Percentiles rank a stretch among this genome's conserved stretches.
These are phyloP conservation scores for Golubevia pallescens DNA, from an alignment of 1,284 basidiomycete genomes.

Conservation along the genomic window DNA sequence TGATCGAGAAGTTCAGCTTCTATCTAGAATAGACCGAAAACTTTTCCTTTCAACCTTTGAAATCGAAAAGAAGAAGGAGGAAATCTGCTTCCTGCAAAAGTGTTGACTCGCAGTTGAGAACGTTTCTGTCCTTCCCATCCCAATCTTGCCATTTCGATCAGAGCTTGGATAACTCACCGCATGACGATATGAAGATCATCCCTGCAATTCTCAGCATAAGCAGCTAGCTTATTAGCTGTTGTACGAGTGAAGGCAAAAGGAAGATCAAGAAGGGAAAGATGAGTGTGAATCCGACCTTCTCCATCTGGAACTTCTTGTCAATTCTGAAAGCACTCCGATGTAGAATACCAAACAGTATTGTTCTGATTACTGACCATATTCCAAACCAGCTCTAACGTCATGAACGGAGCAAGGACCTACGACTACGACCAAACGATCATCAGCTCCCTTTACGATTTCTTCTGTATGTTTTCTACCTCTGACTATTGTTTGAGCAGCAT, in stretches of 20 bases:
- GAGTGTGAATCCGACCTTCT: constrained; percentile 1
- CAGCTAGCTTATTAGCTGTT: constrained; percentile 72
- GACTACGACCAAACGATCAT: constrained; percentile 34
- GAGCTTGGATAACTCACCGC: constrained; percentile 59
- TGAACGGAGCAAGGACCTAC: constrained; percentile 62
- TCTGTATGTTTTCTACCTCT: constrained; percentile 8
- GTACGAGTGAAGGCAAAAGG: neutral
- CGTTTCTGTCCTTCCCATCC: constrained; percentile 75
- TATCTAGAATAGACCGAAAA: too few relatives aligned
- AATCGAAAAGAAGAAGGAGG: neutral
- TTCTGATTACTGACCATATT: constrained; percentile 26
- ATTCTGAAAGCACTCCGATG: too few relatives aligned
- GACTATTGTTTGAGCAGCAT: constrained; percentile 9
- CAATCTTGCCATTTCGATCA: constrained; percentile 73
- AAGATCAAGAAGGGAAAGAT: neutral
- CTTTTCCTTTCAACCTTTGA: too few relatives aligned
- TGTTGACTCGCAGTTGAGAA: neutral
- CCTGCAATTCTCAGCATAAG: constrained; percentile 79
- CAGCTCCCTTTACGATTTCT: constrained; percentile 14
- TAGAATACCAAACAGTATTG: neutral
- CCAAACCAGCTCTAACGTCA: constrained; percentile 54
- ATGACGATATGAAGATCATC: constrained; percentile 93
- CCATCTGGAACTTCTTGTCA: too few relatives aligned
- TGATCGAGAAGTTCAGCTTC: constrained; percentile 7
- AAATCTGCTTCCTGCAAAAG: neutral